Evolutionary conservation across 306 rosid species (phyloP), one percentile per base, ranked within the genome.

Genomic region (Luffa aegyptiaca): DNA sequence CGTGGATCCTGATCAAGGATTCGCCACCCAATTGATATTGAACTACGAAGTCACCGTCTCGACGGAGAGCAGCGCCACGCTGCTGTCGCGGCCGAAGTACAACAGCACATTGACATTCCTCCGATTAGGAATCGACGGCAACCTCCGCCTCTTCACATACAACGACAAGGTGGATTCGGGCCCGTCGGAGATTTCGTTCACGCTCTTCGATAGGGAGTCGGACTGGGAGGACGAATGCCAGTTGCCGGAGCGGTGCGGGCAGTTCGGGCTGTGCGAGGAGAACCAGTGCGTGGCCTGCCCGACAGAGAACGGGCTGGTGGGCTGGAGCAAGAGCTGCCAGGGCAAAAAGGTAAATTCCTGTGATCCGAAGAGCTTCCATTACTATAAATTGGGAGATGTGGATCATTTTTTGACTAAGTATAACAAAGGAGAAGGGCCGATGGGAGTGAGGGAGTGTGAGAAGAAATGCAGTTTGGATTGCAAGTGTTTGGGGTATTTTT

Each of bases 91-190:
- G 74, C 91, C 98, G 2, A 92, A 90, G 76, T 90, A 90, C 73
- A 92, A 93, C 1, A 63, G 83, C 76, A 85, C 98, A 10, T 12
- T 88, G 3, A 77, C 96, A 63, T 85, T 85, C 44, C 86, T 93
- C 9, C 82, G 97, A 81, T 91, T 93, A 36, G 97, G 87, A 76
- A 86, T 90, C 45, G 92, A 92, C 83, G 98, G 98, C 2, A 93
- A 88, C 75, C 64, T 93, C 56, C 85, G 51, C 70, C 6, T 90
- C 1, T 73, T 90, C 77, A 93, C 98, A 5, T 93, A 86, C 80
- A 79, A 81, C 51, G 57, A 83, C 5, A 84, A 82, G 31, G 89
- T 90, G 2, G 78, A 83, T 20, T 53, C 5, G 9, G 83, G 90
- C 21, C 91, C 90, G 3, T 89, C 96, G 90, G 81, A 93, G 44